Evolutionary conservation across 2,329 filamentous ascomycete species (phyloP).

Genomic region (Aureobasidium sp.): DNA sequence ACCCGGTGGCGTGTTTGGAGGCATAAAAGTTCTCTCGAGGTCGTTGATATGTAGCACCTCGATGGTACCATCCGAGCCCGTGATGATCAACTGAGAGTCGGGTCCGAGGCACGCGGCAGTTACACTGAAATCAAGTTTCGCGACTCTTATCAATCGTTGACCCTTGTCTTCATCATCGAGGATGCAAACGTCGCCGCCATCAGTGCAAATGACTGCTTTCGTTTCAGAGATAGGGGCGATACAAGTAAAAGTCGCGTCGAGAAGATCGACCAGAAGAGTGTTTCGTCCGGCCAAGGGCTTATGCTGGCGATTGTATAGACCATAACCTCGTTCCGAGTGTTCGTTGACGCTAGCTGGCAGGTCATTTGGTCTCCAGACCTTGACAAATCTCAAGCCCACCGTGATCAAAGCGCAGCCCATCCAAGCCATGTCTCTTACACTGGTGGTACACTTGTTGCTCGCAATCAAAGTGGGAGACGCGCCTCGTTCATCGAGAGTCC

Average conservation of each 20-base stretch:
- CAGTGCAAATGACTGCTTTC: constrained; percentile 76
- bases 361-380: constrained; percentile 79
- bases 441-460: constrained; percentile 89
- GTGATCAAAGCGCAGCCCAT: constrained; percentile 78
- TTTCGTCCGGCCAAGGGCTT: constrained; percentile 73
- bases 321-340: constrained; percentile 14
- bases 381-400: constrained; percentile 83
- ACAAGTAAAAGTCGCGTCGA: constrained; percentile 79
- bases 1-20: not conserved
- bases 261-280: constrained; percentile 70
- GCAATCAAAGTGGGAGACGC: constrained; percentile 72
- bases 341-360: constrained; percentile 19
- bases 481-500: constrained; percentile 75
- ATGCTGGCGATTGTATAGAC: constrained; percentile 35
- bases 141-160: constrained; percentile 62
- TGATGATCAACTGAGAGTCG: constrained; percentile 57
- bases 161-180: constrained; percentile 69
- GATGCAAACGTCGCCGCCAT: constrained; percentile 82
- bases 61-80: constrained; percentile 56
- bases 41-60: constrained; percentile 38
- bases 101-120: constrained; percentile 57
- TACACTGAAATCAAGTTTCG: constrained; percentile 60
- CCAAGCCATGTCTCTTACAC: constrained; percentile 83
- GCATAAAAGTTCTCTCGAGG: constrained; percentile 22
- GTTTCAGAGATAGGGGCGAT: constrained; percentile 64